Evolutionary conservation across 495 filamentous ascomycete genomes (phyloP).

Genomic region (Bathelium albidoporum): DNA sequence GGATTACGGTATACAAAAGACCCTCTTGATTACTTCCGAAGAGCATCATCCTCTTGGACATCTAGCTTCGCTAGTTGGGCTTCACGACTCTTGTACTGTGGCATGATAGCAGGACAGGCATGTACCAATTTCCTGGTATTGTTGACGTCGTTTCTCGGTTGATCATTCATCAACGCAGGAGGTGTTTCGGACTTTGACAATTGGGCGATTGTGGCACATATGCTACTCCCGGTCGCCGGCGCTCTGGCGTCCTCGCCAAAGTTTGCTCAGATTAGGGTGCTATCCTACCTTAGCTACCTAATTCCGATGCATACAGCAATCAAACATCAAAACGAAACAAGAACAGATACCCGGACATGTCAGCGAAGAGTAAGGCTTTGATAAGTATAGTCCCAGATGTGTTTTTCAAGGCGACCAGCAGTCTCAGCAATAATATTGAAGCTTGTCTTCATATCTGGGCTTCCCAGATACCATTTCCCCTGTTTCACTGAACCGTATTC

Average conservation of each 20-base stretch:
- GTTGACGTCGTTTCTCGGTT: neutral
- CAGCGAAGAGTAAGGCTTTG: no score
- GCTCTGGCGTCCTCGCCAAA: neutral
- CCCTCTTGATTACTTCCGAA: no score
- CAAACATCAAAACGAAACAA: no score
- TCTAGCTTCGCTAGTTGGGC: neutral
- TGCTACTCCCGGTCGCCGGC: neutral
- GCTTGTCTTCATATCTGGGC: neutral
- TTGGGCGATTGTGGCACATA: neutral
- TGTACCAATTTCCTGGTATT: neutral
- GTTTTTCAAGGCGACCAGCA: neutral
- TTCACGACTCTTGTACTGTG: neutral
- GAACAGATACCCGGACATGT: no score
- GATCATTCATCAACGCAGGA: neutral
- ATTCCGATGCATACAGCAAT: no score
- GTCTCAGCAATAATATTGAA: neutral
- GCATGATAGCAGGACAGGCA: neutral
- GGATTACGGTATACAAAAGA: no score
- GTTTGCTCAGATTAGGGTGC: neutral
- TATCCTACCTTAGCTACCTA: neutral
- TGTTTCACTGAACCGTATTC: neutral
- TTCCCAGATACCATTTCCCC: neutral
- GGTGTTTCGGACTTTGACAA: neutral
- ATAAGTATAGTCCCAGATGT: neutral
- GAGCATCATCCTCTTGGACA: neutral